Evolutionary conservation across 208 protist genomes (phyloP).

Genomic region (Tritrichomonas musculus): DNA sequence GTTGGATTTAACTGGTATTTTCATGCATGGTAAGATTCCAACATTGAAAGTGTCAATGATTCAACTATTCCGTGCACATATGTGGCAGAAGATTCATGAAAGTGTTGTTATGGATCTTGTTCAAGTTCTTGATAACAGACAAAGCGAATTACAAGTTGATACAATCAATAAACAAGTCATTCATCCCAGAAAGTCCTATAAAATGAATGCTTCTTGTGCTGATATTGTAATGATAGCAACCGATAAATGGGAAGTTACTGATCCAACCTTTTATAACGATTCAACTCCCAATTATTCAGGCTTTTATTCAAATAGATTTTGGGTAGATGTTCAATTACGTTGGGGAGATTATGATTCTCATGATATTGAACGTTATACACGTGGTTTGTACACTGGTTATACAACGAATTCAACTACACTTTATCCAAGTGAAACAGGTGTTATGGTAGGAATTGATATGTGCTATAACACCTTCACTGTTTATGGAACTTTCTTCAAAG

Average conservation of each 20-base stretch:
- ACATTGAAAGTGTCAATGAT: slow-evolving; percentile 99
- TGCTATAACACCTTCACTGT: slow-evolving; percentile 84
- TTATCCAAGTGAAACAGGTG: slow-evolving; percentile 97
- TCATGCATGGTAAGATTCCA: slow-evolving; percentile 99
- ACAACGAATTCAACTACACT: slow-evolving; percentile 85
- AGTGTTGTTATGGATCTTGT: slow-evolving; percentile 84
- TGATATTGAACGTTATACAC: slow-evolving; percentile 98
- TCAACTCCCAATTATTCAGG: slow-evolving; percentile 65
- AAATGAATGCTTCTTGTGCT: slow-evolving; percentile 86
- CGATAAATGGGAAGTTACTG: slow-evolving; percentile 79
- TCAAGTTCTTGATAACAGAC: slow-evolving; percentile 85
- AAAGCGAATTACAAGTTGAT: slow-evolving; percentile 93
- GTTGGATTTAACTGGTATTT: slow-evolving; percentile 99
- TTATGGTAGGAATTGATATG: slow-evolving; percentile 96
- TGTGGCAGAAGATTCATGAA: slow-evolving; percentile 99
- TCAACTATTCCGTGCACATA: slow-evolving; percentile 99
- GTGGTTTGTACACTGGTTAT: slow-evolving; percentile 99
- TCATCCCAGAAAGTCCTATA: slow-evolving; percentile 95
- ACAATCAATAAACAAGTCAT: slow-evolving; percentile 97
- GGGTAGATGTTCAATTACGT: slow-evolving; percentile 99
- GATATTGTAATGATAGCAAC: slow-evolving; percentile 63
- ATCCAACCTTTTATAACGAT: slow-evolving; percentile 81
- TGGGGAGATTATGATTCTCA: slow-evolving; percentile 98
- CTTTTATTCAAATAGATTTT: slow-evolving; percentile 88
- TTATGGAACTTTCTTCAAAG: slow-evolving; percentile 95